These are phyloP conservation scores for Apiospora rasikravindrae DNA, from an alignment of 2,329 filamentous ascomycete genomes.

Conservation along the genomic window DNA sequence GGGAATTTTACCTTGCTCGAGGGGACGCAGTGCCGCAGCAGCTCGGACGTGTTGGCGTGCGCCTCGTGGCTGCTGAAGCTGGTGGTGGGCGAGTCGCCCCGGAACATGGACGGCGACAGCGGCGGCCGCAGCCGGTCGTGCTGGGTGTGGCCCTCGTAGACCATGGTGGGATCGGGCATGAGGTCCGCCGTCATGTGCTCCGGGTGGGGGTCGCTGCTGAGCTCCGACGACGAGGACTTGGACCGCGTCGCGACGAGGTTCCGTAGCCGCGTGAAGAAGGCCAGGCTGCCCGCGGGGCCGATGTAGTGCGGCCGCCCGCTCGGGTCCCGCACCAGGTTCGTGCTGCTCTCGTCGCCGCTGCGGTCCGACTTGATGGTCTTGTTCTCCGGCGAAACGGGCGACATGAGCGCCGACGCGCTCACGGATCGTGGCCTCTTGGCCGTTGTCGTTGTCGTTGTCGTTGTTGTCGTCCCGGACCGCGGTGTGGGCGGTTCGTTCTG, in stretches of 20 bases:
- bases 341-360: constrained; percentile 18
- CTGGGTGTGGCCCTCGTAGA: neutral
- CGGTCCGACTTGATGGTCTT: neutral
- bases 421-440: neutral
- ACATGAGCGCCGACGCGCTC: constrained; percentile 13
- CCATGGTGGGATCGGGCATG: constrained; percentile 24
- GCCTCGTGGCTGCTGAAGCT: constrained; percentile 4
- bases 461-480: neutral
- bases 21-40: constrained; percentile 29
- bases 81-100: constrained; percentile 28
- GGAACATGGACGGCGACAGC: constrained; percentile 19
- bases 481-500: neutral
- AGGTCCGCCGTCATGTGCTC: constrained; percentile 12
- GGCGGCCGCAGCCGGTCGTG: neutral
- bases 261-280: constrained; percentile 30
- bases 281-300: constrained; percentile 31
- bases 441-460: constrained; percentile 3
- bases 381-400: constrained; percentile 17
- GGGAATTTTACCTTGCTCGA: constrained; percentile 37
- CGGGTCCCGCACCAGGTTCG: constrained; percentile 30
- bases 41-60: constrained; percentile 27
- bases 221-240: neutral
- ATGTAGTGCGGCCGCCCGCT: constrained; percentile 33
- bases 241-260: constrained; percentile 27
- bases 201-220: neutral